Evolutionary conservation across 139 green algal species (phyloP).

Genomic region (Asterochloris erici): DNA sequence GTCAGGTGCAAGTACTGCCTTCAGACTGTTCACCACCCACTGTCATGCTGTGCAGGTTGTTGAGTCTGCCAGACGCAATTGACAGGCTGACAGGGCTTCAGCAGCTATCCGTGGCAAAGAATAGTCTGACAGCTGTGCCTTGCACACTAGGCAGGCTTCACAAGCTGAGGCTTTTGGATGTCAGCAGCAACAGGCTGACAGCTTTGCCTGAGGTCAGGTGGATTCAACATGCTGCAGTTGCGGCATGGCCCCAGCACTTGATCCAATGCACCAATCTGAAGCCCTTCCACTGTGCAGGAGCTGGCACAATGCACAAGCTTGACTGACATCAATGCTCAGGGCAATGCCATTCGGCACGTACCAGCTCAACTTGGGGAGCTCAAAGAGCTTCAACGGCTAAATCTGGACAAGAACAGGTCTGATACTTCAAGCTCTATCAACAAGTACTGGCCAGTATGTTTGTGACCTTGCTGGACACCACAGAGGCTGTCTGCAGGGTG

Average conservation of each 20-base stretch:
- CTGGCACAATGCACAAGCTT: conserved; percentile 18
- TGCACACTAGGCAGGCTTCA: background rate
- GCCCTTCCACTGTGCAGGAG: background rate
- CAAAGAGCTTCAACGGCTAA: too few relatives aligned
- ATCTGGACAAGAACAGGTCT: too few relatives aligned
- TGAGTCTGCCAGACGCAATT: conserved; percentile 14
- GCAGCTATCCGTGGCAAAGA: conserved; percentile 36
- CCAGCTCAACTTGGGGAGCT: too few relatives aligned
- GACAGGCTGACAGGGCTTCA: conserved; percentile 6
- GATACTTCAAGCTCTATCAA: too few relatives aligned
- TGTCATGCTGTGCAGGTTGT: conserved; percentile 3
- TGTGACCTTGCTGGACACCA: too few relatives aligned
- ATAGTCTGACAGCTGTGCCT: conserved; percentile 27
- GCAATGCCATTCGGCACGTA: background rate
- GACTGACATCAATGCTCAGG: background rate
- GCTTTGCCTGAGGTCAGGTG: conserved; percentile 26
- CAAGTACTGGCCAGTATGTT: too few relatives aligned
- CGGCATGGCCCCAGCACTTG: background rate
- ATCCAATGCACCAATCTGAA: background rate
- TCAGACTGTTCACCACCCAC: background rate
- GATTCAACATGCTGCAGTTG: background rate
- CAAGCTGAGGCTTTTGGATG: conserved; percentile 23
- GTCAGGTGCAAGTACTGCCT: background rate
- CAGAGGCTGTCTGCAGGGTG: conserved; percentile 27
- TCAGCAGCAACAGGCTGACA: conserved; percentile 34